Conservation (phyloP, 768 basidiomycete species). For the Cyclocybe cylindracea region DNA sequence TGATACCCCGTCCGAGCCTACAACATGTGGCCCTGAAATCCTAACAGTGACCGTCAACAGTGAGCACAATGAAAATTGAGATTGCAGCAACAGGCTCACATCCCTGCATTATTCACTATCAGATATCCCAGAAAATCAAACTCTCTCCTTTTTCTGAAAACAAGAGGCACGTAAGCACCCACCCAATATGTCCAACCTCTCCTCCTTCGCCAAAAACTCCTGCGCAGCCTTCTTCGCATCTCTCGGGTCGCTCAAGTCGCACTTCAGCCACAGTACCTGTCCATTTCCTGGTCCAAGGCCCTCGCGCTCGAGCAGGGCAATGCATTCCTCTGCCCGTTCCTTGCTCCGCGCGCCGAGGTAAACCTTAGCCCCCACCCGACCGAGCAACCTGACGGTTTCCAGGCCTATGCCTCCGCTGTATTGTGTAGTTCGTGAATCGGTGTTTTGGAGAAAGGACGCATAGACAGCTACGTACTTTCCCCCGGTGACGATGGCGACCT, state of each 20-base stretch:
- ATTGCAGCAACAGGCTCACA: conserved; percentile 4
- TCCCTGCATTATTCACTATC: conserved; percentile 23
- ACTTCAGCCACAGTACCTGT: conserved; percentile 32
- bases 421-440: neutral
- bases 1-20: neutral
- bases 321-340: conserved; percentile 18
- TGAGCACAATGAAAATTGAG: neutral
- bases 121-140: neutral
- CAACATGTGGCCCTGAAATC: conserved; percentile 18
- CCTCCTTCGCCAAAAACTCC: conserved; percentile 37
- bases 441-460: neutral
- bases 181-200: conserved; percentile 46
- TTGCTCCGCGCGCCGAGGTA: conserved; percentile 21
- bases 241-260: conserved; percentile 40
- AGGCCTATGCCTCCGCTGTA: conserved; percentile 37
- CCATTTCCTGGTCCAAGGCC: conserved; percentile 26
- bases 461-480: conserved; percentile 36
- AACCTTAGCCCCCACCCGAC: conserved; percentile 40
- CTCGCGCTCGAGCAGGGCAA: conserved; percentile 30
- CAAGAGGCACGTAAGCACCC: conserved; percentile 5
- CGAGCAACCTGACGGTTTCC: conserved; percentile 37
- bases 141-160: neutral
- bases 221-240: conserved; percentile 33
- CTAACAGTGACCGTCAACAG: conserved; percentile 10
- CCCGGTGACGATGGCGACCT: conserved; percentile 50